A percentile compares a stretch with the other conserved stretches of the same genome.
Evolutionary conservation across 2,329 filamentous ascomycete genomes (phyloP).

Genomic region (Epichloe coenophiala): DNA sequence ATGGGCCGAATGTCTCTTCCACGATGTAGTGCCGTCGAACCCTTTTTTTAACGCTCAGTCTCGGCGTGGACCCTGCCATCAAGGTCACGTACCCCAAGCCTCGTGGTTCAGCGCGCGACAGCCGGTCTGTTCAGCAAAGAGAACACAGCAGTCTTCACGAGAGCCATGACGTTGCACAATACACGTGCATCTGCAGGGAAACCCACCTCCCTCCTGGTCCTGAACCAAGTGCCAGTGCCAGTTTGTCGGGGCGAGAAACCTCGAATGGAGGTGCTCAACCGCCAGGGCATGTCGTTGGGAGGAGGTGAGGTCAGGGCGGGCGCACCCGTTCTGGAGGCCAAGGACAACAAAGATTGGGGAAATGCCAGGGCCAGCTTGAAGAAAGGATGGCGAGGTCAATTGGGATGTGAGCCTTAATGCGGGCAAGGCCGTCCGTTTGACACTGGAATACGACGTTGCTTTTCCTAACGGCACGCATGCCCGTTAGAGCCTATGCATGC

Average conservation of each 20-base stretch:
- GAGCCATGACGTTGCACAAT: conserved; percentile 33
- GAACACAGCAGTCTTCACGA: conserved; percentile 31
- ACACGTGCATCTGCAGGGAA: conserved; percentile 24
- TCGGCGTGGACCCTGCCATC: conserved; percentile 44
- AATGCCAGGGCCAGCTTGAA: conserved; percentile 33
- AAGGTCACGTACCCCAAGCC: conserved; percentile 39
- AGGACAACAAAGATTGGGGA: conserved; percentile 29
- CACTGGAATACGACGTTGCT: conserved; percentile 45
- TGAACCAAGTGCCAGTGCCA: conserved; percentile 46
- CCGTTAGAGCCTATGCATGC: neutral
- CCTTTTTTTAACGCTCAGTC: conserved; percentile 23
- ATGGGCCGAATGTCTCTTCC: conserved; percentile 39
- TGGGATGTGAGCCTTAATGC: conserved; percentile 43
- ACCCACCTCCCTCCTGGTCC: conserved; percentile 31
- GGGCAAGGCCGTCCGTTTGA: conserved; percentile 37
- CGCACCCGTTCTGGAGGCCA: conserved; percentile 10
- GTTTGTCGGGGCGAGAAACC: conserved; percentile 43
- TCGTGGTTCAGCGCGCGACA: conserved; percentile 31
- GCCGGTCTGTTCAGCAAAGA: conserved; percentile 38
- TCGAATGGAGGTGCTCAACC: conserved; percentile 32
- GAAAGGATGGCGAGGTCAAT: conserved; percentile 39
- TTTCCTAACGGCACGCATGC: conserved; percentile 32
- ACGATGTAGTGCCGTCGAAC: conserved; percentile 37
- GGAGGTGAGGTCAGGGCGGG: conserved; percentile 24
- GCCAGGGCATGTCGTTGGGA: conserved; percentile 28